Evolutionary conservation across 2,329 filamentous ascomycete species (phyloP).

Genomic region (Arthrobotrys iridis): DNA sequence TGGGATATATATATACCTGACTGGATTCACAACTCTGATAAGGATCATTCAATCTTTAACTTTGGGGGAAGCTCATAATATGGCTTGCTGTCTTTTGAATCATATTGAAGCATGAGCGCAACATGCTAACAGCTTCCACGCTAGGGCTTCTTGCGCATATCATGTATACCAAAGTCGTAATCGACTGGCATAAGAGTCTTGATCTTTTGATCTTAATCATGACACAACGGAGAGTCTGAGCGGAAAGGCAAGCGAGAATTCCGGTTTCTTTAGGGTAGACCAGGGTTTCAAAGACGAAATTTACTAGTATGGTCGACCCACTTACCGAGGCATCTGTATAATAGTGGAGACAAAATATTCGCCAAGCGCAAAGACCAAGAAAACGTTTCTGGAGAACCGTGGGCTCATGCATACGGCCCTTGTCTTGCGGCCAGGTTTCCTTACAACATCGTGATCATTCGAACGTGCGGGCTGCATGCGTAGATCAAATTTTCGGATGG

Average conservation of each 20-base stretch:
- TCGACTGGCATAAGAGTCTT: too few species aligned
- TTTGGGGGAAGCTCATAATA: not conserved
- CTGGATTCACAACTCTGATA: constrained; percentile 20
- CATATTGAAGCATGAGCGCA: too few species aligned
- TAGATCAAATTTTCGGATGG: not conserved
- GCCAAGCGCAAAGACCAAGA: constrained; percentile 36
- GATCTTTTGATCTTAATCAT: not conserved
- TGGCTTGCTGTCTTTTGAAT: too few species aligned
- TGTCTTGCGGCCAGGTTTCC: not conserved
- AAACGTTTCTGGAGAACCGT: constrained; percentile 27
- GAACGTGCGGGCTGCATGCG: not conserved
- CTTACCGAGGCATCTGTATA: constrained; percentile 37
- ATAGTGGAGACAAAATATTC: constrained; percentile 26
- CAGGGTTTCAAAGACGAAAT: constrained; percentile 11
- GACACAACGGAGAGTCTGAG: not conserved
- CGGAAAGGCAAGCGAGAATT: constrained; percentile 37
- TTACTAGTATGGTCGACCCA: not conserved
- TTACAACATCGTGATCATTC: constrained; percentile 15
- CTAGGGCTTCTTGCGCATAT: too few species aligned
- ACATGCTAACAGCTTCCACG: too few species aligned
- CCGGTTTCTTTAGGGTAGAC: constrained; percentile 12
- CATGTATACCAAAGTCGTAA: too few species aligned
- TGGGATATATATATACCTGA: constrained; percentile 25
- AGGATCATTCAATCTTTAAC: not conserved
- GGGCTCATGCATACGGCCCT: constrained; percentile 15